Percentiles rank a stretch among this genome's conserved stretches.
Conservation (phyloP, 768 basidiomycete species). For the Chalciporus piperatus region DNA sequence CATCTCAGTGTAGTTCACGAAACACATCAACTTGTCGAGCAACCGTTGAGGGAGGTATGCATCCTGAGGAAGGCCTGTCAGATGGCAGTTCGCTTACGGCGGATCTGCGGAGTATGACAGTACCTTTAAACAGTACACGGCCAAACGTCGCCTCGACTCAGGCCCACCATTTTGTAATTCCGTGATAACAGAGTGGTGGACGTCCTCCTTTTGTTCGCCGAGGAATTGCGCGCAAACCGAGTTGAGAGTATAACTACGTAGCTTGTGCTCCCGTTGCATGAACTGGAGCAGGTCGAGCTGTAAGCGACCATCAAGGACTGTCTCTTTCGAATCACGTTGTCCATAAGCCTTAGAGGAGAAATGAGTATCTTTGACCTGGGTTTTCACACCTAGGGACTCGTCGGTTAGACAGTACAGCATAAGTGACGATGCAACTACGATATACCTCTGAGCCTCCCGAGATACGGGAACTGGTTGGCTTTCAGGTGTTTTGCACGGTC, state of each 20-base stretch:
- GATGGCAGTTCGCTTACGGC: not conserved
- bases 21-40: slow-evolving; percentile 98
- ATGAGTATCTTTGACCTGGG: slow-evolving; percentile 88
- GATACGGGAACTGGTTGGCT: slow-evolving; percentile 59
- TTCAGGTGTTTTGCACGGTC: slow-evolving; percentile 88
- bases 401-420: not conserved
- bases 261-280: slow-evolving; percentile 98
- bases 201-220: slow-evolving; percentile 99
- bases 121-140: slow-evolving; percentile 98
- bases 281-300: slow-evolving; percentile 96
- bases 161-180: slow-evolving; percentile 96
- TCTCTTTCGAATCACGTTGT: slow-evolving; percentile 94
- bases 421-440: not conserved
- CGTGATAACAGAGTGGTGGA: slow-evolving; percentile 97
- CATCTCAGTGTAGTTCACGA: slow-evolving; percentile 99
- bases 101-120: not conserved
- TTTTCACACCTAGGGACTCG: slow-evolving; percentile 54
- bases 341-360: slow-evolving; percentile 99
- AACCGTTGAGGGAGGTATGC: slow-evolving; percentile 96
- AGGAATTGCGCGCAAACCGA: slow-evolving; percentile 97
- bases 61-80: slow-evolving; percentile 53
- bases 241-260: slow-evolving; percentile 96
- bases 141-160: slow-evolving; percentile 87
- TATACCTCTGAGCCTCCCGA: slow-evolving; percentile 76
- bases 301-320: slow-evolving; percentile 83